Evolutionary conservation across 306 rosid species (phyloP), one percentile per base, ranked within the genome.

Genomic region (Argentina anserina): DNA sequence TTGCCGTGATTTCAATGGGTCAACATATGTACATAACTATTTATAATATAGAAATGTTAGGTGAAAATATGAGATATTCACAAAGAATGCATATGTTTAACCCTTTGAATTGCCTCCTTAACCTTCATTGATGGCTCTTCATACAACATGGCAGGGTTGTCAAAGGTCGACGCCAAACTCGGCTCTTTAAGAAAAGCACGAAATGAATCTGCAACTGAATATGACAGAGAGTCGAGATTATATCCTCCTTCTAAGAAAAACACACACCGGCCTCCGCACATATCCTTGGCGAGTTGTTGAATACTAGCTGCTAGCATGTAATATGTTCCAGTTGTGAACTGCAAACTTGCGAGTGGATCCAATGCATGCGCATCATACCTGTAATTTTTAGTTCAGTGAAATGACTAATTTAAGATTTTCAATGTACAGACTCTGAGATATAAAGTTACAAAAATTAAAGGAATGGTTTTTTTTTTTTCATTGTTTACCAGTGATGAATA

Each of bases 181-280:
- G 42, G 77, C 74, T 93, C 94, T 33, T 93, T 89, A 12, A 93
- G 96, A 76, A 93, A 85, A 36, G 96, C 98, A 9, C 90, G 92
- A 76, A 93, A 91, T 29, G 96, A 83, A 79, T 89, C 96, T 7
- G 91, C 97, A 67, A 87, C 93, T 0, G 96, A 87, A 59, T 82
- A 67, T 7, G 98, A 89, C 65, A 87, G 97, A 50, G 94, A 86
- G 70, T 86, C 46, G 47, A 93, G 96, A 79, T 93, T 93, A 73
- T 93, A 93, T 9, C 98, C 98, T 75, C 98, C 97, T 80, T 91
- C 97, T 80, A 93, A 86, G 80, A 93, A 93, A 70, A 91, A 93
- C 61, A 91, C 87, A 45, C 89, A 87, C 26, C 87, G 86, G 17
- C 91, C 96, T 1, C 89, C 85, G 33, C 97, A 91, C 63, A 91